Percentiles rank a stretch among this genome's conserved stretches.
Evolutionary conservation across 2,329 filamentous ascomycete genomes (phyloP).

Genomic region (Keithomyces neogunnii): DNA sequence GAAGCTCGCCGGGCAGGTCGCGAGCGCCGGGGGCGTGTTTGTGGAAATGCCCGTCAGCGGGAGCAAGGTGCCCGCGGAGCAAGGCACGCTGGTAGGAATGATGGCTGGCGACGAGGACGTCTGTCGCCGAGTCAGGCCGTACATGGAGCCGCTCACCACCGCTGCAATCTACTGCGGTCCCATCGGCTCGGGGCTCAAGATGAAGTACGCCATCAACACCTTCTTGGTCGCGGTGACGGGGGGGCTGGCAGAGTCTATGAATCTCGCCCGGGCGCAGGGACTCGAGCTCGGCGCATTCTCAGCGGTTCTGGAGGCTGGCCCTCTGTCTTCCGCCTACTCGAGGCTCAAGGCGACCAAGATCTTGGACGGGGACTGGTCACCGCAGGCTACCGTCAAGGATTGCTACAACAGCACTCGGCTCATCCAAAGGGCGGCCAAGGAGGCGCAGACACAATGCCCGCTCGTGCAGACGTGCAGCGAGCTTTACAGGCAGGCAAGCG

Average conservation of each 20-base stretch:
- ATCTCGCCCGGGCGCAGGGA: conserved; percentile 21
- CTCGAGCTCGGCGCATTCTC: conserved; percentile 20
- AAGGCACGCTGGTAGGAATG: conserved; percentile 24
- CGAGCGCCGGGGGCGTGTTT: conserved; percentile 17
- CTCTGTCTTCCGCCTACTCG: conserved; percentile 22
- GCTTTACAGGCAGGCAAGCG: conserved; percentile 15
- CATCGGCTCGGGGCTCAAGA: conserved; percentile 21
- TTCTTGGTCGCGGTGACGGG: conserved; percentile 21
- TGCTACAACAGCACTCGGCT: conserved; percentile 22
- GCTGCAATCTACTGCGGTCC: conserved; percentile 24
- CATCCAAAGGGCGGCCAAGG: conserved; percentile 15
- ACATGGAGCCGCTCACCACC: conserved; percentile 17
- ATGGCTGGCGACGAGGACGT: conserved; percentile 20
- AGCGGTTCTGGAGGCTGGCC: conserved; percentile 20
- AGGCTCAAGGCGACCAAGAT: conserved; percentile 22
- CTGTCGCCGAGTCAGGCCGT: conserved; percentile 15
- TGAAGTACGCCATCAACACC: conserved; percentile 23
- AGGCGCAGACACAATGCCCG: conserved; percentile 12
- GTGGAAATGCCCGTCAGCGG: conserved; percentile 28
- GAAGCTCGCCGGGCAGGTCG: conserved; percentile 13
- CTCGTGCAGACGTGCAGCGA: conserved; percentile 13
- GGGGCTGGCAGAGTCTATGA: conserved; percentile 24
- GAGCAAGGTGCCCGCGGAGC: conserved; percentile 23
- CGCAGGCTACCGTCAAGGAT: conserved; percentile 21
- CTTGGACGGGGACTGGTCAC: conserved; percentile 18